Conservation (phyloP, 768 basidiomycete genomes). For the Lactarius indigo region DNA sequence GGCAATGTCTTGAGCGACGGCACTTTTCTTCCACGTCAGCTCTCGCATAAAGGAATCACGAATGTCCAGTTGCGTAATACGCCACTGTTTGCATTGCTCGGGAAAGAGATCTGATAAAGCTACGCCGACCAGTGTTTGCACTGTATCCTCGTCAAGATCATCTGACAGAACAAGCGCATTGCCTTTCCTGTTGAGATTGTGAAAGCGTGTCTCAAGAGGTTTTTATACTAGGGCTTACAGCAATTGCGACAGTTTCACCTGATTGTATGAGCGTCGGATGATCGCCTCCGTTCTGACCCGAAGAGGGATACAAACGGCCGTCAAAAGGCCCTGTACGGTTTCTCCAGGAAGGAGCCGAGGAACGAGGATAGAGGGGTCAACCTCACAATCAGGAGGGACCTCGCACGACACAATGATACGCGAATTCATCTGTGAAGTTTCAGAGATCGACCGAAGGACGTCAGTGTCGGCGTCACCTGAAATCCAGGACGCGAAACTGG, state of each 20-base stretch:
- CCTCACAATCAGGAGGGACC: background rate
- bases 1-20: background rate
- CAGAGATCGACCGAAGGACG: background rate
- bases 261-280: background rate
- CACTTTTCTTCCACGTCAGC: background rate
- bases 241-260: background rate
- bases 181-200: background rate
- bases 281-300: background rate
- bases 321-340: constrained; percentile 25
- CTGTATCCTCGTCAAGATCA: background rate
- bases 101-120: background rate
- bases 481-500: constrained; percentile 45
- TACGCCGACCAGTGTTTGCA: background rate
- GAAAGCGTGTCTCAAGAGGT: background rate
- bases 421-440: background rate
- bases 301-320: background rate
- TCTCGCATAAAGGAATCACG: background rate
- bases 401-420: background rate
- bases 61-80: background rate
- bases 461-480: constrained; percentile 33
- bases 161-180: background rate
- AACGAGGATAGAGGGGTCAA: background rate
- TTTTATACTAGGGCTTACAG: background rate
- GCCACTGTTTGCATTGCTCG: background rate
- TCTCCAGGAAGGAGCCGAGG: constrained; percentile 22